Conservation (phyloP, 2,329 filamentous ascomycete species). For the Zopfia rhizophila region DNA sequence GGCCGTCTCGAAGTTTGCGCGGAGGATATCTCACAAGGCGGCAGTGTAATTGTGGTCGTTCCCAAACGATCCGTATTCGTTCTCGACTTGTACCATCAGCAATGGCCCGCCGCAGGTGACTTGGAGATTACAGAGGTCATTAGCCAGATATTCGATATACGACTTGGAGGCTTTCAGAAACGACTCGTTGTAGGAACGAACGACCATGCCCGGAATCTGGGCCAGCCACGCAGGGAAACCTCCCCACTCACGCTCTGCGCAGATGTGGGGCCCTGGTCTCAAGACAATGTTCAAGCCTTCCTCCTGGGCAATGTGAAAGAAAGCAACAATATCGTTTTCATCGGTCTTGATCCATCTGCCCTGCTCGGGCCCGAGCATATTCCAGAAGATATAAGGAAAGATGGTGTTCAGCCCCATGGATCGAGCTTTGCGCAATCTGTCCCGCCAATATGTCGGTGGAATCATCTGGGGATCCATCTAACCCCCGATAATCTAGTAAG, state of each 20-base stretch:
- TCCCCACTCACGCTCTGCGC: slow-evolving; percentile 62
- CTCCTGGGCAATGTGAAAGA: slow-evolving; percentile 60
- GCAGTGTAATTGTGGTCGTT: slow-evolving; percentile 58
- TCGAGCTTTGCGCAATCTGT: slow-evolving; percentile 57
- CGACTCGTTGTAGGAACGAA: slow-evolving; percentile 54
- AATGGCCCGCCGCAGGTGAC: slow-evolving; percentile 58
- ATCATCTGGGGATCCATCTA: slow-evolving; percentile 64
- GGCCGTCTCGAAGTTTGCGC: slow-evolving; percentile 53
- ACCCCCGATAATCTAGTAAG: slow-evolving; percentile 59
- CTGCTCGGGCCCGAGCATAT: slow-evolving; percentile 56
- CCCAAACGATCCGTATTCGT: slow-evolving; percentile 63
- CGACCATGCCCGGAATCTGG: slow-evolving; percentile 53
- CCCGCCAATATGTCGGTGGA: slow-evolving; percentile 59
- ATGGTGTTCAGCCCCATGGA: slow-evolving; percentile 64
- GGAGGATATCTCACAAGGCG: slow-evolving; percentile 56
- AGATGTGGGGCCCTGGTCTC: slow-evolving; percentile 61
- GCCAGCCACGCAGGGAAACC: slow-evolving; percentile 61
- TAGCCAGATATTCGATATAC: slow-evolving; percentile 55
- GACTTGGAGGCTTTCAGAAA: slow-evolving; percentile 52
- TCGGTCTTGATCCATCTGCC: slow-evolving; percentile 53
- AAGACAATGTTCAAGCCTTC: slow-evolving; percentile 59
- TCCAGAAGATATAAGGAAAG: slow-evolving; percentile 64
- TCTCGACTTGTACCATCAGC: slow-evolving; percentile 64
- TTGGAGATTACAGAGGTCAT: slow-evolving; percentile 49
- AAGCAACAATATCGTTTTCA: slow-evolving; percentile 61